Evolutionary conservation across 2,329 filamentous ascomycete species (phyloP).

Genomic region (Diaporthe velutina): DNA sequence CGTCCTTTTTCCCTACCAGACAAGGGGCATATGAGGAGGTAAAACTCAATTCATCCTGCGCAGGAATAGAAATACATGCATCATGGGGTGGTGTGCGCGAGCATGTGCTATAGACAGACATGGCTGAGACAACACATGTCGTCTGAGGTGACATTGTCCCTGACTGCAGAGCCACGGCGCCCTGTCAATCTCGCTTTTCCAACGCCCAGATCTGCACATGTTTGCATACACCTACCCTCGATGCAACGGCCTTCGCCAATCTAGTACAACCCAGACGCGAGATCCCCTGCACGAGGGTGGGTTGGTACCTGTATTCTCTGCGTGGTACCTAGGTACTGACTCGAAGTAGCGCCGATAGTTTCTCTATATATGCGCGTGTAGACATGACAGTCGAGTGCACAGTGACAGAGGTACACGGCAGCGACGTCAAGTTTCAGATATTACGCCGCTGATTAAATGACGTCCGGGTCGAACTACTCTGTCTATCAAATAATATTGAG

Average conservation of each 20-base stretch:
- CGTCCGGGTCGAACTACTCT: background rate
- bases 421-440: background rate
- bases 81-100: background rate
- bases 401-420: background rate
- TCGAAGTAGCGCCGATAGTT: background rate
- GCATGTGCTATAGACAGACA: conserved; percentile 4
- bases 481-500: background rate
- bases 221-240: background rate
- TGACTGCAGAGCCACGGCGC: conserved; percentile 32
- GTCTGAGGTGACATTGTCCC: conserved; percentile 7
- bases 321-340: conserved; percentile 16
- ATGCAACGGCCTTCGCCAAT: conserved; percentile 38
- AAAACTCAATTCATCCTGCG: background rate
- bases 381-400: background rate
- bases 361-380: background rate
- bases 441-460: background rate
- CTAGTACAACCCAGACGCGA: conserved; percentile 33
- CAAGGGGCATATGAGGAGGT: background rate
- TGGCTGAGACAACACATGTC: conserved; percentile 34
- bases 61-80: background rate
- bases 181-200: conserved; percentile 39
- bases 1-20: background rate
- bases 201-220: conserved; percentile 46
- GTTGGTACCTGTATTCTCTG: background rate
- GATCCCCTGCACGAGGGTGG: conserved; percentile 23